Conservation (phyloP, 2,329 filamentous ascomycete species). For the Corinectria fuckeliana region DNA sequence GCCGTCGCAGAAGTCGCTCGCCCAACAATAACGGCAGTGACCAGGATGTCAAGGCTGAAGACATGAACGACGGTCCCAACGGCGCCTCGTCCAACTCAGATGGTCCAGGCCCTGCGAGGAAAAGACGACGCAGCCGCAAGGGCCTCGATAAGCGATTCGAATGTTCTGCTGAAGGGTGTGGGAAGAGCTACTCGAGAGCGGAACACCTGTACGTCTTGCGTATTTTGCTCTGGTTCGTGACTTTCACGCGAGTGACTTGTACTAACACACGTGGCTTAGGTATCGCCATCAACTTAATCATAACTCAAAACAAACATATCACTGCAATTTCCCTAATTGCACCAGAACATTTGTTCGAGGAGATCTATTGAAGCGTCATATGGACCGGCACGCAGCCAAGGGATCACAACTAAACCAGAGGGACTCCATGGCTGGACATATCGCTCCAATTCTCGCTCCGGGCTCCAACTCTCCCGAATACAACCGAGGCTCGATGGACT, state of each 20-base stretch:
- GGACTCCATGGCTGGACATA: conserved; percentile 56
- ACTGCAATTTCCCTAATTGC: conserved; percentile 91
- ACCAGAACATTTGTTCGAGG: conserved; percentile 90
- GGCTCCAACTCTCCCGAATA: conserved; percentile 56
- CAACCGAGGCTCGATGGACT: conserved; percentile 50
- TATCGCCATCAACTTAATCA: conserved; percentile 96
- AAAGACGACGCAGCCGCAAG: conserved; percentile 76
- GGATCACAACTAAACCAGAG: conserved; percentile 79
- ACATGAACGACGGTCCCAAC: conserved; percentile 40
- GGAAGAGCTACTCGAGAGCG: conserved; percentile 94
- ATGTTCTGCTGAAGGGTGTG: conserved; percentile 85
- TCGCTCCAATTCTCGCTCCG: conserved; percentile 48
- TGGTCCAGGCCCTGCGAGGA: conserved; percentile 64
- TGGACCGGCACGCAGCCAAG: conserved; percentile 80
- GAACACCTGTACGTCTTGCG: conserved; percentile 80
- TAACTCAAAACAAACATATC: conserved; percentile 92
- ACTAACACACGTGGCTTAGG: conserved; percentile 47
- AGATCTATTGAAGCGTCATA: conserved; percentile 86
- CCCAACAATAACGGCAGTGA: conserved; percentile 51
- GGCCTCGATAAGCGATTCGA: conserved; percentile 82
- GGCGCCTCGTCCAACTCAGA: conserved; percentile 61
- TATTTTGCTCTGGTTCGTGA: conserved; percentile 32
- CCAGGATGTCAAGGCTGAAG: conserved; percentile 48
- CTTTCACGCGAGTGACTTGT: neutral
- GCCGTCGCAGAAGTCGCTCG: conserved; percentile 51